Percentiles rank a stretch among this genome's conserved stretches.
Conservation (phyloP, 202 grass and related monocot species). For the Eragrostis tef region DNA sequence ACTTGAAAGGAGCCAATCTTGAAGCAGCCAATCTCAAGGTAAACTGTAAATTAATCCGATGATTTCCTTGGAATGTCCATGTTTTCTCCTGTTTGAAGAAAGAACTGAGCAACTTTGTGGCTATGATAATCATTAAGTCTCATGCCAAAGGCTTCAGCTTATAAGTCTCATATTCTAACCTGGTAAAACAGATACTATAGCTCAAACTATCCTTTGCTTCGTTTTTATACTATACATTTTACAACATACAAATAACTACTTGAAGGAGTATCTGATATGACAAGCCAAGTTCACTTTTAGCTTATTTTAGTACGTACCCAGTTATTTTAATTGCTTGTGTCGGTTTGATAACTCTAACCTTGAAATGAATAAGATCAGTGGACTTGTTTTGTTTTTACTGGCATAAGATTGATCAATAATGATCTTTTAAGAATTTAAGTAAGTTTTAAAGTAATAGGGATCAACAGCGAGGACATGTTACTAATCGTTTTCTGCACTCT, state of each 20-base stretch:
- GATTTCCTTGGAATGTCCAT: slow-evolving; percentile 12
- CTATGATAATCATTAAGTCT: slow-evolving; percentile 23
- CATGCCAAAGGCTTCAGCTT: neutral
- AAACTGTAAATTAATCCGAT: slow-evolving; percentile 25
- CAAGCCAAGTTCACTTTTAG: neutral
- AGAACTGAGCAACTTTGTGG: slow-evolving; percentile 24
- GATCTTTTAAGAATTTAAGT: too few relatives aligned
- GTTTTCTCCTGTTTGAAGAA: neutral
- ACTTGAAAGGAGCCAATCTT: slow-evolving; percentile 80
- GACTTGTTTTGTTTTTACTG: neutral
- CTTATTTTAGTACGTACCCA: neutral
- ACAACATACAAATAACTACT: neutral
- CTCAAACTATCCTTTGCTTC: neutral
- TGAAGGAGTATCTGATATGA: neutral
- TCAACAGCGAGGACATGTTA: neutral
- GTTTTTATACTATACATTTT: neutral
- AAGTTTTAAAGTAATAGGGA: neutral
- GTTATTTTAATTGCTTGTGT: neutral
- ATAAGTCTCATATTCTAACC: slow-evolving; percentile 11
- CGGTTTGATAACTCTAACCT: neutral
- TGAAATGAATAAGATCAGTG: slow-evolving; percentile 5
- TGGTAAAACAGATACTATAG: neutral
- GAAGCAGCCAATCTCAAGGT: slow-evolving; percentile 99
- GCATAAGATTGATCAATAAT: neutral
- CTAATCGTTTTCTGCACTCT: slow-evolving; percentile 1